Base-by-base conservation (phyloP, 179 eudicot genomes). In the Silene vulgaris region DNA sequence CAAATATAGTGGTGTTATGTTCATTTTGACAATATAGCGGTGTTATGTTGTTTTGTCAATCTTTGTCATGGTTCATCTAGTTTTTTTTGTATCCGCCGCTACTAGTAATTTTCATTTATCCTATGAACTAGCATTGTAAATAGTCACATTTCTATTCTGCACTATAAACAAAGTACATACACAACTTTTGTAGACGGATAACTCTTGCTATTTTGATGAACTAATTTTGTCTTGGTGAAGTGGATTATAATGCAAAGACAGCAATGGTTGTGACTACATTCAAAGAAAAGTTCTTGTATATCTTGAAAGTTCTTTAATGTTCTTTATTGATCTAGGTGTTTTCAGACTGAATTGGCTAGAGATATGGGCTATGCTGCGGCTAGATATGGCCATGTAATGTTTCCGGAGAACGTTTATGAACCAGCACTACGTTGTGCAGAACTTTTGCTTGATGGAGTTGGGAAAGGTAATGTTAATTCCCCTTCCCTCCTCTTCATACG, bases 371-470 rank as follows among this genome's bases (percentile, higher is more conserved):
- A 95, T 83, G 87, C 97, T 83, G 93, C 97, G 78, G 99, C 97
- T 5, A 93, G 99, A 80, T 94, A 86, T 86, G 99, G 99, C 50
- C 97, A 92, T 90, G 97, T 95, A 61, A 95, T 95, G 99, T 95
- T 92, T 79, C 99, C 99, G 8, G 97, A 92, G 87, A 95, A 95
- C 85, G 97, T 95, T 52, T 83, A 95, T 80, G 97, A 92, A 83
- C 97, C 99, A 76, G 97, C 90, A 29, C 81, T 95, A 65, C 85
- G 80, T 71, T 92, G 94, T 85, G 93, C 97, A 30, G 97, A 95
- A 79, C 96, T 92, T 84, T 84, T 95, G 84, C 97, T 95, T 85
- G 91, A 86, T 71, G 99, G 99, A 50, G 99, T 95, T 32, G 99
- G 99, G 23, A 95, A 92, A 88, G 97, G 99, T 77, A 40, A 68